These are phyloP conservation scores for Cystobasidium pallidum DNA, from an alignment of 1,284 basidiomycete genomes.

Conservation along the genomic window DNA sequence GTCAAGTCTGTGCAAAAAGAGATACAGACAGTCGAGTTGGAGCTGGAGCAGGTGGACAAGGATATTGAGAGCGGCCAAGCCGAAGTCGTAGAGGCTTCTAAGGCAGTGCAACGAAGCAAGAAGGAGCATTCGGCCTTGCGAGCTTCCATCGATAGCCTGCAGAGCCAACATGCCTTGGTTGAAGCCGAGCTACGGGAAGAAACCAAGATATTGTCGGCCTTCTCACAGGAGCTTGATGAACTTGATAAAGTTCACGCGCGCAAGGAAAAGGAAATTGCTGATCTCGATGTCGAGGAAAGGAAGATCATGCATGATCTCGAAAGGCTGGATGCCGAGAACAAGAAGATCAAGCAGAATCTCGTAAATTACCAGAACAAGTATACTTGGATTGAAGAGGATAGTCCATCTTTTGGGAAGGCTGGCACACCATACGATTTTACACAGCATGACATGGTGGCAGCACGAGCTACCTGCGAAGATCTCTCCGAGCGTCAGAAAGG, in stretches of 20 bases:
- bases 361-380: constrained; percentile 73
- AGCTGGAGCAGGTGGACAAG: constrained; percentile 79
- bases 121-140: constrained; percentile 65
- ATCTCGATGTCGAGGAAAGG: constrained; percentile 72
- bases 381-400: constrained; percentile 86
- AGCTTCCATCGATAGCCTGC: constrained; percentile 27
- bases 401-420: constrained; percentile 76
- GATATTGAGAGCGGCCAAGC: constrained; percentile 70
- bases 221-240: constrained; percentile 82
- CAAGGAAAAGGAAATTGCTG: constrained; percentile 74
- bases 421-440: constrained; percentile 84
- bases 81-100: constrained; percentile 67
- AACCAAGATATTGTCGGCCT: constrained; percentile 79
- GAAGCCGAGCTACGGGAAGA: constrained; percentile 78
- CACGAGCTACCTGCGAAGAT: constrained; percentile 71
- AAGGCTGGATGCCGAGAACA: constrained; percentile 60
- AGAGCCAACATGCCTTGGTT: constrained; percentile 68
- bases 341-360: constrained; percentile 53
- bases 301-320: constrained; percentile 63
- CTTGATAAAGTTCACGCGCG: constrained; percentile 79
- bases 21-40: constrained; percentile 80
- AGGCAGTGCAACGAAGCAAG: constrained; percentile 65
- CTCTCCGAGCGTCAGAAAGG: constrained; percentile 79
- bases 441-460: constrained; percentile 68
- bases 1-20: constrained; percentile 89